These are phyloP conservation scores for Myrmaecium sp. DNA, from an alignment of 2,329 filamentous ascomycete species.

Conservation along the genomic window DNA sequence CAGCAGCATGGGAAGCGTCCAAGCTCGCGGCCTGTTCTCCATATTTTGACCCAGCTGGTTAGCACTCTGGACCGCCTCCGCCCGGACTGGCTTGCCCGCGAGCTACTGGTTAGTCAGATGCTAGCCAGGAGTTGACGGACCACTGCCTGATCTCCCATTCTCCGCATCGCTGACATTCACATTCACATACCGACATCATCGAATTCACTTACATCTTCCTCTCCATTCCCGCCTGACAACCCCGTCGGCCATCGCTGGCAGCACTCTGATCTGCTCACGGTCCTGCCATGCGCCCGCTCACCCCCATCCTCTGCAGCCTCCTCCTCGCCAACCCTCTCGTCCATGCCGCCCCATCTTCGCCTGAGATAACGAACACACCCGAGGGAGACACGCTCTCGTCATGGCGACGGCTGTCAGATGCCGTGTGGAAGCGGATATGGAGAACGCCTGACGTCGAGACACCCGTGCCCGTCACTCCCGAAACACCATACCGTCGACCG, in stretches of 20 bases:
- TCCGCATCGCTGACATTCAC: no score
- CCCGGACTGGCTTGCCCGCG: no score
- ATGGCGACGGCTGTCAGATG: constrained; percentile 22
- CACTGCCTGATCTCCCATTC: no score
- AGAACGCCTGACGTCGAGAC: constrained; percentile 2
- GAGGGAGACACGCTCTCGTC: constrained; percentile 9
- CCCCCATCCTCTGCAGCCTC: constrained; percentile 12
- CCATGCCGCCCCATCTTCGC: constrained; percentile 16
- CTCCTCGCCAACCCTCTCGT: constrained; percentile 14
- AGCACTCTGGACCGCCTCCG: no score
- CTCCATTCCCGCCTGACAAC: constrained; percentile 1
- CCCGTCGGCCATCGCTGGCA: not conserved
- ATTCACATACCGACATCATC: not conserved
- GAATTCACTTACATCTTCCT: not conserved
- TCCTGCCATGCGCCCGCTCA: constrained; percentile 13
- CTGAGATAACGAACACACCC: constrained; percentile 8
- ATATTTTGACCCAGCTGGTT: no score
- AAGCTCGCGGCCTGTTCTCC: no score
- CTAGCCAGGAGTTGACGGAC: no score
- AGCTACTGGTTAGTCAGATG: no score
- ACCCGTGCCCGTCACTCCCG: not conserved
- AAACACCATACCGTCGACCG: constrained; percentile 3
- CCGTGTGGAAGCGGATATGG: no score
- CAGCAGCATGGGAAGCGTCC: no score
- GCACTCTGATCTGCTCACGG: not conserved